Base-by-base conservation (phyloP, 2,329 filamentous ascomycete genomes). In the Sclerotinia spermophila region DNA sequence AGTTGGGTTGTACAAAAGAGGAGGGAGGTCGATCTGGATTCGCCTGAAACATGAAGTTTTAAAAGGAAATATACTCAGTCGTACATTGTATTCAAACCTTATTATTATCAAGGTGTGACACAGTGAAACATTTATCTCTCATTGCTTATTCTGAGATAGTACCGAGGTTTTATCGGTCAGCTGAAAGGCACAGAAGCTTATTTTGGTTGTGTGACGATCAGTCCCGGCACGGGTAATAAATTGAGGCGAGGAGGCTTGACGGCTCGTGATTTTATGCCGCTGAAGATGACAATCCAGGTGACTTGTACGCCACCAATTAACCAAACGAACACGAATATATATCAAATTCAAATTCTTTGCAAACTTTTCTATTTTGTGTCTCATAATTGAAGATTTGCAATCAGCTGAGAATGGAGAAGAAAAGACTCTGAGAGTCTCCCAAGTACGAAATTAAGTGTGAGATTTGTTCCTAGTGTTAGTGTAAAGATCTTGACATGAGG, bases 21-120 rank as follows among this genome's bases (percentile, higher is more conserved):
- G 24, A n/a, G 38, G 38, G 42, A 65, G 44, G 24, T 30, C 24
- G 33, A 65, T 65, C 48, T 65, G 61, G 45, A 65, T 65, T 65
- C 44, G 24, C n/a, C 24, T 51, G 33, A 65, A 21, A 40, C 13
- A 60, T 27, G 27, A 27, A 60, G 17, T n/a, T n/a, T 21, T 8
- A 51, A 45, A 27, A 48, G 15, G 44, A 21, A 64, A 5, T 35
- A n/a, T 1, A 17, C 5, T 19, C 17, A n/a, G n/a, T n/a, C n/a
- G n/a, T n/a, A n/a, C n/a, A n/a, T n/a, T n/a, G n/a, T n/a, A n/a
- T n/a, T n/a, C n/a, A 27, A 27, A 17, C n/a, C n/a, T 30, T 17
- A 53, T 53, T n/a, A n/a, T n/a, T n/a, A 8, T 42, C 11, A 42
- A 42, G 40, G 40, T 27, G 56, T 59, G 56, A 59, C 56, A 38